phyloP scores from a whole-genome alignment of 768 basidiomycete genomes.

The Boletus huronensis region DNA sequence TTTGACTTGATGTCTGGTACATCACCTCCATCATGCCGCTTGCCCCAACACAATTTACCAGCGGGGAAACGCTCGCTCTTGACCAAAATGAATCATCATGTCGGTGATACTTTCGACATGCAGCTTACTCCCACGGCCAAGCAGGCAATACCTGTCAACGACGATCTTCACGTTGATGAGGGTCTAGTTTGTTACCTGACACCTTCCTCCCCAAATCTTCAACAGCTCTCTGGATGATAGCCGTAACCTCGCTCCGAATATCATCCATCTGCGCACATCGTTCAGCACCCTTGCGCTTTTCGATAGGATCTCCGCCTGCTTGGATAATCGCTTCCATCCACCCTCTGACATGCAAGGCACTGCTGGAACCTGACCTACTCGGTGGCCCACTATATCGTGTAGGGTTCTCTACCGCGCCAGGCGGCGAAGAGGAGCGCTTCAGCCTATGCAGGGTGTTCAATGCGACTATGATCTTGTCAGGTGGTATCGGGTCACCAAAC shows the following conservation, averaged over 20 bases:
- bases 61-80: neutral
- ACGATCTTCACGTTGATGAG: neutral
- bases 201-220: constrained; percentile 51
- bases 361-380: neutral
- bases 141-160: neutral
- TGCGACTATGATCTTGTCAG: constrained; percentile 33
- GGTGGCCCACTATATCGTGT: neutral
- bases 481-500: constrained; percentile 71
- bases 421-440: neutral
- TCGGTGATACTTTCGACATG: neutral
- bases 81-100: neutral
- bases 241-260: constrained; percentile 53
- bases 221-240: constrained; percentile 49
- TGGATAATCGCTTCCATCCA: constrained; percentile 14
- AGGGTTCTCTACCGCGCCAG: neutral
- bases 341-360: neutral
- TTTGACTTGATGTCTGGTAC: neutral
- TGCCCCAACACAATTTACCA: neutral
- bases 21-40: neutral
- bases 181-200: constrained; percentile 38
- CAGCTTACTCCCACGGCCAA: neutral
- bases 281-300: constrained; percentile 3
- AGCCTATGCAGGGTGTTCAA: constrained; percentile 10
- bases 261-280: constrained; percentile 30
- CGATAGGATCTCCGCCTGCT: constrained; percentile 3